These are phyloP conservation scores for Zygosaccharomyces pseudobailii DNA, from an alignment of 1,139 yeast genomes.

Conservation along the genomic window DNA sequence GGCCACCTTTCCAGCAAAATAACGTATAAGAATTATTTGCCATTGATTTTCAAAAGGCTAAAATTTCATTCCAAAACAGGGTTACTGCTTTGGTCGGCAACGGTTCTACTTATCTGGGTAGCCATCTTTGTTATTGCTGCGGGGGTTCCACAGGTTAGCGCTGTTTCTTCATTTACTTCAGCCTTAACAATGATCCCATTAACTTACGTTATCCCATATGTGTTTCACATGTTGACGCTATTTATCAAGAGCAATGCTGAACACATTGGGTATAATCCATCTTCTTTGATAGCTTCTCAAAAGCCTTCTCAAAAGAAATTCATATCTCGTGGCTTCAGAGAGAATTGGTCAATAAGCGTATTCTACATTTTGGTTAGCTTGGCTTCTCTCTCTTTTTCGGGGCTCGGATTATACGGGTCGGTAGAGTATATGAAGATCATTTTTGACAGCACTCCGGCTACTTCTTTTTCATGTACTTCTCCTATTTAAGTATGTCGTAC, in stretches of 20 bases:
- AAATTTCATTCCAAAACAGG: not conserved
- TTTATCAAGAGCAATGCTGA: slow-evolving; percentile 1
- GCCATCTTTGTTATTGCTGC: not conserved
- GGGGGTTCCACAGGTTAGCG: slow-evolving; percentile 5
- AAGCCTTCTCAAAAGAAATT: not conserved
- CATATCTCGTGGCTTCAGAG: not conserved
- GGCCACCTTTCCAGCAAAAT: slow-evolving; percentile 1
- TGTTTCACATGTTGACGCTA: slow-evolving; percentile 1
- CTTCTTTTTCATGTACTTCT: slow-evolving; percentile 3
- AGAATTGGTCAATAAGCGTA: not conserved
- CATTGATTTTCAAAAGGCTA: not conserved
- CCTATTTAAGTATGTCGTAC: not conserved
- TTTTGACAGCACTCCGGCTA: slow-evolving; percentile 2
- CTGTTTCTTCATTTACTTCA: slow-evolving; percentile 4
- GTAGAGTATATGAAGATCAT: slow-evolving; percentile 3
- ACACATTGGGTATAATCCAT: not conserved
- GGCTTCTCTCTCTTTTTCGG: slow-evolving; percentile 3
- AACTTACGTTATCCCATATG: slow-evolving; percentile 1
- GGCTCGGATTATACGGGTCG: slow-evolving; percentile 2
- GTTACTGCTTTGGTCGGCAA: not conserved
- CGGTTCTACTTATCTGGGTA: not conserved
- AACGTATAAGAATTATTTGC: slow-evolving; percentile 1
- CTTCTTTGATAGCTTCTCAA: not conserved
- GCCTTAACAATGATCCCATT: slow-evolving; percentile 4
- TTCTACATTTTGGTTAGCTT: slow-evolving; percentile 1